Base-by-base conservation (phyloP, 176 grass and related monocot species). In the Rhynchospora tenuis region DNA sequence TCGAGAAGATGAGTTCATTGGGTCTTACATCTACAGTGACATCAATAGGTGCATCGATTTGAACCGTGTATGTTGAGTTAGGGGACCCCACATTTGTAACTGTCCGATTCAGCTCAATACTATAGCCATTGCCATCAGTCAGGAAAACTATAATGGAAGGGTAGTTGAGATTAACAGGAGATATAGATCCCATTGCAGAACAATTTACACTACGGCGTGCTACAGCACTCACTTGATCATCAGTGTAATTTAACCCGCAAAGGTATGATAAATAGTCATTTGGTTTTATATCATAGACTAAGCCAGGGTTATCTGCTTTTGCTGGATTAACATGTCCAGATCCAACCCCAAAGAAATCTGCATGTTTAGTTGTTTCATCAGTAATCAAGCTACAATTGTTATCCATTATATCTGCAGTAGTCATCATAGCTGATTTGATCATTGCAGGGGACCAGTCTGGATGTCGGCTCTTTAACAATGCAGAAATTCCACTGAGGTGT, bases 381-480 rank as follows among this genome's bases (percentile, higher is more conserved):
- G 69, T 16, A 28, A 94, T 82, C 1, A 46, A 83, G 1, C 44
- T 83, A 9, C 87, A 73, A 3, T 70, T 31, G 61, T 47, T 74
- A 85, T 88, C 87, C 26, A 6, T 26, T 71, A 23, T 11, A n/a
- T 91, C 79, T 5, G 90, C 87, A 0, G 92, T 91, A 7, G 89
- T 94, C 92, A 94, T 91, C 64, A 91, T 94, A 11, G 88, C 92
- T 1, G 83, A 85, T 61, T 85, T 85, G 83, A 85, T 76, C 48
- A 65, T 65, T 22, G 83, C 83, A 6, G 92, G 85, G 0, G 92
- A 89, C 92, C 88, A 94, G 22, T 85, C 23, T 7, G 88, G 83
- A 59, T 88, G 84, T 22, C 20, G 72, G 74, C 74, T 86, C 81
- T 90, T 91, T 81, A 91, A 65, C 19, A 94, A 56, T 10, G 90